Evolutionary conservation across 2,329 filamentous ascomycete species (phyloP), one percentile per base, ranked within the genome.

Genomic region (Sporothrix dimorphospora): DNA sequence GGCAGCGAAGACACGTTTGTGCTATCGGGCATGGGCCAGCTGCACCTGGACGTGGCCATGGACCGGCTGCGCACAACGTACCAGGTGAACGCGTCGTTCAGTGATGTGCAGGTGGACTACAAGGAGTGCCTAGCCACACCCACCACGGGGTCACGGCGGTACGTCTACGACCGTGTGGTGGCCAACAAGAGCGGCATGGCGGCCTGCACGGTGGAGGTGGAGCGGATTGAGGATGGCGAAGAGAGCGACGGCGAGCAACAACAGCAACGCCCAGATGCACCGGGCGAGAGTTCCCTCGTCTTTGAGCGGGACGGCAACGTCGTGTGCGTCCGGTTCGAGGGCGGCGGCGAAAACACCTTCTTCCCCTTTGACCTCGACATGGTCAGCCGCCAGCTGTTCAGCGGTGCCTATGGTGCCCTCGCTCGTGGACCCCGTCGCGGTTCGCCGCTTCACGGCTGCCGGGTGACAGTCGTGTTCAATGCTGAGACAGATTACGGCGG

Each of bases 41-140:
- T 99, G 38, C 96, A 99, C 81, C 86, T 99, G 0, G 96, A 99
- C 77, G 96, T 99, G 66, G 94, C 95, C 0, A 86, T 94, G 67
- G 93, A 98, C 80, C 89, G 94, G 57, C 88, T 99, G 11, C 90
- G 96, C 75, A 92, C 93, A 69, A 94, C 97, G 78, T 91, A 98
- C 82, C 97, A 96, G 80, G 94, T 87, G 85, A 80, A 97, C 89
- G 86, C 94, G 85, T 74, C 90, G 83, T 97, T 97, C 84, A 94
- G 95, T 14, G 91, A 90, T 70, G 97, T 99, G 74, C 93, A 97
- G 77, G 97, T 99, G 73, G 94, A 97, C 76, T 99, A 98, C 81
- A 91, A 97, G 71, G 96, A 99, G 82, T 91, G 90, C 65, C 83
- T 96, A 11, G 88, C 89, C 0, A 83, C 84, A 3, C 77, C 85